Evolutionary conservation across 2,329 filamentous ascomycete species (phyloP).

Genomic region (Orbilia quercus): DNA sequence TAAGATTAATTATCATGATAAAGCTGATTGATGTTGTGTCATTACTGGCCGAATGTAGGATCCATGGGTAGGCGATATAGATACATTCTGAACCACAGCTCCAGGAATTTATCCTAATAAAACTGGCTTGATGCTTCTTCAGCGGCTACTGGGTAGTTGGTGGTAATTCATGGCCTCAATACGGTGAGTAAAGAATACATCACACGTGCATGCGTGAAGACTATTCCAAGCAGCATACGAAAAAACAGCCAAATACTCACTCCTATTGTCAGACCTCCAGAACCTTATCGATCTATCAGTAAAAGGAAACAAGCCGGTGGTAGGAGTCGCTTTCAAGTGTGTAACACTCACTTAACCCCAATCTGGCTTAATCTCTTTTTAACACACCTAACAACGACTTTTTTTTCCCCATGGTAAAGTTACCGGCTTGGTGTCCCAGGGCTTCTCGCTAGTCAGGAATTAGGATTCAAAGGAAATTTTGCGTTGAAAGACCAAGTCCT

Average conservation of each 20-base stretch:
- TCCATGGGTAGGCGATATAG: constrained; percentile 45
- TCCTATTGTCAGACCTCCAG: constrained; percentile 24
- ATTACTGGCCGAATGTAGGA: too few relatives aligned
- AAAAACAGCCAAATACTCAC: too few relatives aligned
- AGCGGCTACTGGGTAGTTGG: constrained; percentile 52
- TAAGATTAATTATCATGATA: too few relatives aligned
- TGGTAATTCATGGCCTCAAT: constrained; percentile 51
- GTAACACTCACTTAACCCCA: not conserved
- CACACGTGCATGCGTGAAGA: not conserved
- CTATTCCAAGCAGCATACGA: too few relatives aligned
- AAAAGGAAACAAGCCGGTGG: constrained; percentile 9
- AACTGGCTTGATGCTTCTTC: not conserved
- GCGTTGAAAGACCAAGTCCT: constrained; percentile 67
- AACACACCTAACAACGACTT: too few relatives aligned
- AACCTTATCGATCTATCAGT: constrained; percentile 34
- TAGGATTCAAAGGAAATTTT: constrained; percentile 66
- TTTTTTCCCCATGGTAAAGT: not conserved
- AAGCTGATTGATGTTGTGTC: too few relatives aligned
- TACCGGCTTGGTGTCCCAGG: constrained; percentile 44
- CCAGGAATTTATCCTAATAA: too few relatives aligned
- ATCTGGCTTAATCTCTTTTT: not conserved
- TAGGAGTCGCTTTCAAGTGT: constrained; percentile 47
- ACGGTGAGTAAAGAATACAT: constrained; percentile 13
- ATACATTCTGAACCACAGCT: too few relatives aligned
- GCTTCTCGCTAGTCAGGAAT: constrained; percentile 59